phyloP scores from a whole-genome alignment of 208 protist species.

The Angomonas ambiguus region DNA sequence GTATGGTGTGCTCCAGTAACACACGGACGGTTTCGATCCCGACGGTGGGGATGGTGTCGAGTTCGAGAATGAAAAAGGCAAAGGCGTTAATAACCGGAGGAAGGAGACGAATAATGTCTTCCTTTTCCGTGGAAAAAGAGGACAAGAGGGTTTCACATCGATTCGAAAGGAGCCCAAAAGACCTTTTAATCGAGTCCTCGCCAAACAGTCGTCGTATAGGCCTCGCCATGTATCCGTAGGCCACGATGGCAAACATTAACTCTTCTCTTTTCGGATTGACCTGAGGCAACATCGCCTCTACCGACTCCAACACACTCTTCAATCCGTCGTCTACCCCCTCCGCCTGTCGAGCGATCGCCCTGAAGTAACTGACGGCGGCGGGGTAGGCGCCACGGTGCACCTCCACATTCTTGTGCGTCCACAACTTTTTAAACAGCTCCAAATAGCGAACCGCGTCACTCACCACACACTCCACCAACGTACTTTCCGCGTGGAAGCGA shows the following conservation, averaged over 20 bases:
- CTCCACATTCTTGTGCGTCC: slow-evolving; percentile 51
- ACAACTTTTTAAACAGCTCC: slow-evolving; percentile 21
- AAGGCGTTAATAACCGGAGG: slow-evolving; percentile 27
- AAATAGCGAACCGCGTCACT: slow-evolving; percentile 21
- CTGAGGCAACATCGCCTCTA: slow-evolving; percentile 9
- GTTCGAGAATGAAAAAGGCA: slow-evolving; percentile 27
- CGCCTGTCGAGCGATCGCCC: slow-evolving; percentile 21
- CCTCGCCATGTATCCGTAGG: slow-evolving; percentile 27
- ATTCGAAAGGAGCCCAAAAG: slow-evolving; percentile 17
- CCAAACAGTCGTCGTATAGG: slow-evolving; percentile 17
- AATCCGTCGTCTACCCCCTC: not conserved
- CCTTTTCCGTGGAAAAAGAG: not conserved
- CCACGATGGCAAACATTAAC: slow-evolving; percentile 29
- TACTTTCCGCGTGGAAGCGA: slow-evolving; percentile 10
- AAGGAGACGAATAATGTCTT: slow-evolving; percentile 23
- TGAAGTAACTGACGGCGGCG: slow-evolving; percentile 33
- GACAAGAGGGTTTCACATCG: slow-evolving; percentile 21
- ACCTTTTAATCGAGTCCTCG: slow-evolving; percentile 4
- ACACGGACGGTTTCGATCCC: slow-evolving; percentile 6
- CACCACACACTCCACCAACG: slow-evolving; percentile 27
- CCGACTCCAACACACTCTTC: slow-evolving; percentile 7
- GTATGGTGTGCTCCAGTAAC: slow-evolving; percentile 19
- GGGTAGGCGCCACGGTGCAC: slow-evolving; percentile 35
- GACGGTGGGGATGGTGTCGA: slow-evolving; percentile 16
- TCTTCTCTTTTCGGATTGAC: not conserved